Base-by-base conservation (phyloP, 768 basidiomycete species). In the Boletales sp. region DNA sequence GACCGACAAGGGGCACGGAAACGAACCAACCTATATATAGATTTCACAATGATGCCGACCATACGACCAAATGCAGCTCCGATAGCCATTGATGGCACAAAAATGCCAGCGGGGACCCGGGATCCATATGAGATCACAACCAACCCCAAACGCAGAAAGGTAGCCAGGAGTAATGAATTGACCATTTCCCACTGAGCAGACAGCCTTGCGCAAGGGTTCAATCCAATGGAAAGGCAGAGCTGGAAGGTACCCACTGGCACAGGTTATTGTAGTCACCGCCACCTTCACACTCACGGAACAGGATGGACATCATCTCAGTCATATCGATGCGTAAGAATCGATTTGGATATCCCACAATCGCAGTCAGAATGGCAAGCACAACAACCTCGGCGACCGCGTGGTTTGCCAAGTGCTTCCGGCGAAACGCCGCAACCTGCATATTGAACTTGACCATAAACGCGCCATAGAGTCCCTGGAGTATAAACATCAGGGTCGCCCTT, bases 61-160 rank as follows among this genome's bases (percentile, higher is more conserved):
- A 98, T 97, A 35, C 97, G 78, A 2, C 97, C 97, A 62, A 98
- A 98, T 0, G 91, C 88, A 4, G 97, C 97, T 35, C 97, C 97
- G 48, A 98, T 86, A 1, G 95, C 97, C 97, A 99, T 98, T 4
- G 94, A 97, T 2, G 97, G 97, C 0, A 99, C 91, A 58, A 99
- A 99, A 57, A 99, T 99, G 21, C 97, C 97, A 11, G 90, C 90
- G 1, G 97, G 97, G 0, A 99, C 97, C 67, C 93, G 97, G 62
- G 86, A 90, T 0, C 97, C 97, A 65, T 98, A 99, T 3, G 92
- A 93, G 19, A 98, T 72, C 18, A 98, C 81, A 42, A 97, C 91
- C 40, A 98, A 75, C 10, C 81, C 85, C 18, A 81, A 88, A 5
- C 95, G 84, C 48, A 97, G 84, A 47, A 97, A 77, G 5, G 94